Conservation (phyloP, 306 rosid genomes). For the Quercus engelmannii region DNA sequence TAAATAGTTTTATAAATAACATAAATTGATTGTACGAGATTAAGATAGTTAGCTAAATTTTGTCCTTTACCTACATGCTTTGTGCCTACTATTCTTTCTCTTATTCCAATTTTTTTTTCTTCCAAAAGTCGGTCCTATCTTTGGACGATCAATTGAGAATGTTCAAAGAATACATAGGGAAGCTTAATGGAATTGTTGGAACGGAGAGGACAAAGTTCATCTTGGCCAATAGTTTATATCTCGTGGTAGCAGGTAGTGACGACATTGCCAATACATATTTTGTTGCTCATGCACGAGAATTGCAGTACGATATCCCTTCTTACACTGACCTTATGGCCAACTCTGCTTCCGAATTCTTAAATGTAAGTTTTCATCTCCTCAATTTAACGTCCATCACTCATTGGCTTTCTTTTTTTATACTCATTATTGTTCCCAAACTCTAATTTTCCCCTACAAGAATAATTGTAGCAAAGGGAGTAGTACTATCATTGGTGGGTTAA, state of each 20-base stretch:
- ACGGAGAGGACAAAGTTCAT: constrained; percentile 45
- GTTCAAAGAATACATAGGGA: constrained; percentile 61
- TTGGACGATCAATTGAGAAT: constrained; percentile 35
- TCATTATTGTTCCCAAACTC: too few relatives aligned
- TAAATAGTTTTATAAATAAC: too few relatives aligned
- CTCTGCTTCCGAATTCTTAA: constrained; percentile 42
- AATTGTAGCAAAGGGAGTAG: too few relatives aligned
- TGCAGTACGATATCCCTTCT: constrained; percentile 57
- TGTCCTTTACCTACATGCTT: background rate
- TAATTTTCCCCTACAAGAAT: too few relatives aligned
- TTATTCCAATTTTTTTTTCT: background rate
- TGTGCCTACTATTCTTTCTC: background rate
- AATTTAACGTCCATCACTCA: background rate
- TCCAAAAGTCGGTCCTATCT: constrained; percentile 45
- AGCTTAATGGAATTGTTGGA: constrained; percentile 49
- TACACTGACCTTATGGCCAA: constrained; percentile 61
- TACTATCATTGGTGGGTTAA: too few relatives aligned
- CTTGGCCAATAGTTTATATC: constrained; percentile 37
- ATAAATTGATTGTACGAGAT: too few relatives aligned
- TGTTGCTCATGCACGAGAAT: constrained; percentile 30
- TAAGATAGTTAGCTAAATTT: too few relatives aligned
- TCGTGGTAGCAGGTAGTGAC: constrained; percentile 73
- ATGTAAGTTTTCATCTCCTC: constrained; percentile 31
- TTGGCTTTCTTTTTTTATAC: background rate
- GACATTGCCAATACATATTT: constrained; percentile 78